These are phyloP conservation scores for Parathielavia appendiculata DNA, from an alignment of 495 filamentous ascomycete genomes.

Conservation along the genomic window DNA sequence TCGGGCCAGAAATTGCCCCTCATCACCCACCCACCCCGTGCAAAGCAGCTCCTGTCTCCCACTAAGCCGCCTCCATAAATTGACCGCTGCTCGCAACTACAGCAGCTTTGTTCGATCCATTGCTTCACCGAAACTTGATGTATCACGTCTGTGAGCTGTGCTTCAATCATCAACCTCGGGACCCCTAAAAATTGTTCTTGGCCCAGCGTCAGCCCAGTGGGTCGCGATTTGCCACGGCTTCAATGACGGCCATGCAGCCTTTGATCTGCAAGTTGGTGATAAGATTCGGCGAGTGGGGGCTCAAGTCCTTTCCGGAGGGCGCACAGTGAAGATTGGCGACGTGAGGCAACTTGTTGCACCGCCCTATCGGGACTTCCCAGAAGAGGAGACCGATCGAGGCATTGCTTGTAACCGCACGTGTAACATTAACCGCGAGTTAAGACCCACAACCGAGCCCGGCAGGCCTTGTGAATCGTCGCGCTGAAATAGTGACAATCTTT, in stretches of 20 bases:
- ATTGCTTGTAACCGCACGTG: background rate
- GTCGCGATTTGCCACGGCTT: slow-evolving; percentile 6
- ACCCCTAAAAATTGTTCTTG: background rate
- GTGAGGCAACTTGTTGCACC: background rate
- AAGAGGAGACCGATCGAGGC: slow-evolving; percentile 2
- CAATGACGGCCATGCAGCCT: background rate
- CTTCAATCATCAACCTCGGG: background rate
- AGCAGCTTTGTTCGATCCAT: background rate
- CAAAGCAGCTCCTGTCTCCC: slow-evolving; percentile 20
- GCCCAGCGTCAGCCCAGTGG: background rate
- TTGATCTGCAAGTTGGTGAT: slow-evolving; percentile 14
- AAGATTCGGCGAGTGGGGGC: background rate
- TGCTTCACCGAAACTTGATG: background rate
- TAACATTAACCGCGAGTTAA: too few species aligned
- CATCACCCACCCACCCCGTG: slow-evolving; percentile 5
- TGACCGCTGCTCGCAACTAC: background rate
- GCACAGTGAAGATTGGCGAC: background rate
- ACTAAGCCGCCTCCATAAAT: slow-evolving; percentile 29
- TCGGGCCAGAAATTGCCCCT: slow-evolving; percentile 29
- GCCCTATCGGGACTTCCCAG: slow-evolving; percentile 12
- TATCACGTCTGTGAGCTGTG: background rate
- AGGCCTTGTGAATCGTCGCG: too few species aligned
- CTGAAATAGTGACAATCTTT: too few species aligned
- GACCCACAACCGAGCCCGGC: background rate
- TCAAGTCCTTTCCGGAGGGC: too few species aligned